Evolutionary conservation across 371 early-diverging fungal genomes (phyloP).

Genomic region (Nematocida major): DNA sequence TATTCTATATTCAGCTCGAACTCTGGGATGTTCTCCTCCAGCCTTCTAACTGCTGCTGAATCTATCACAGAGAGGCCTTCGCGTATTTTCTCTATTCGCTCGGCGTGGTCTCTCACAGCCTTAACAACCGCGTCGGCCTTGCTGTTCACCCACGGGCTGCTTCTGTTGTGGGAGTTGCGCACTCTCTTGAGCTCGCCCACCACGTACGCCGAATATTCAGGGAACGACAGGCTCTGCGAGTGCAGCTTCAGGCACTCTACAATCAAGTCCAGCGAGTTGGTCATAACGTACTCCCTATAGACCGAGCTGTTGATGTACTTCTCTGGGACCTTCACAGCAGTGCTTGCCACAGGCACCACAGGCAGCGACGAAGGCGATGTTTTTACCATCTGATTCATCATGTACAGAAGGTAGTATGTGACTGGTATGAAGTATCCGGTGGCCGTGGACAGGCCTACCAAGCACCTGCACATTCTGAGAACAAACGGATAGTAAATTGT

Average conservation of each 20-base stretch:
- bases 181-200: slow-evolving; percentile 23
- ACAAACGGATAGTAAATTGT: slow-evolving; percentile 22
- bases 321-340: slow-evolving; percentile 11
- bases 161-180: slow-evolving; percentile 18
- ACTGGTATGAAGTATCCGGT: slow-evolving; percentile 21
- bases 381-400: slow-evolving; percentile 26
- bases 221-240: slow-evolving; percentile 13
- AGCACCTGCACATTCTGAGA: background rate
- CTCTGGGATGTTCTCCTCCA: slow-evolving; percentile 18
- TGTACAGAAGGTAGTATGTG: slow-evolving; percentile 30
- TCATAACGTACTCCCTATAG: slow-evolving; percentile 23
- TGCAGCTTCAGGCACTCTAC: background rate
- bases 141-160: slow-evolving; percentile 17
- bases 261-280: slow-evolving; percentile 14
- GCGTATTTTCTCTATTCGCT: background rate
- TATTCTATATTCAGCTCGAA: slow-evolving; percentile 25
- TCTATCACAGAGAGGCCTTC: slow-evolving; percentile 2
- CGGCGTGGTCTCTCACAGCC: slow-evolving; percentile 18
- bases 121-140: slow-evolving; percentile 17
- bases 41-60: background rate
- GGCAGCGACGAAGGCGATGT: slow-evolving; percentile 10
- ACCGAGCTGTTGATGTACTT: slow-evolving; percentile 17
- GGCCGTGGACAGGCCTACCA: background rate
- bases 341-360: slow-evolving; percentile 1
- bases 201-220: slow-evolving; percentile 16